Conservation (phyloP, 331 rosid species). For the Telfairia occidentalis region DNA sequence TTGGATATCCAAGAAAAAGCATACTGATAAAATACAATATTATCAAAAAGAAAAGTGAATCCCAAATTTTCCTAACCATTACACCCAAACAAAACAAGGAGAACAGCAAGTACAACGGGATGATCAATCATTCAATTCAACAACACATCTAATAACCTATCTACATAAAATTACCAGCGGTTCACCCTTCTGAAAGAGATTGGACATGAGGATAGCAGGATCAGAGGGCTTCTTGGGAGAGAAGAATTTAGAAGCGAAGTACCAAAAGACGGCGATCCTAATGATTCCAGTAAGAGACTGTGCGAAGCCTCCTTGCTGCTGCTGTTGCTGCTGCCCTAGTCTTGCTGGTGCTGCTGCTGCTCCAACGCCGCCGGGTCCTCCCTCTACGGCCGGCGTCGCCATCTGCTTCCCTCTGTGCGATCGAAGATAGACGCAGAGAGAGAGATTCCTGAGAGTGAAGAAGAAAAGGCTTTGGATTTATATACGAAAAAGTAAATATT, state of each 20-base stretch:
- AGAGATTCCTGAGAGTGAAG: not conserved
- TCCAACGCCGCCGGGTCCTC: constrained; percentile 26
- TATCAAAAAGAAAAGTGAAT: not conserved
- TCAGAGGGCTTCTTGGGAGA: constrained; percentile 57
- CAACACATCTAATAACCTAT: not conserved
- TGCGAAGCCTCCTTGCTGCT: constrained; percentile 50
- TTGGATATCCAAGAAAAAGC: not conserved
- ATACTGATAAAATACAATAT: not conserved
- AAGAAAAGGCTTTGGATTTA: not conserved
- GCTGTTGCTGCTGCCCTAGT: constrained; percentile 28
- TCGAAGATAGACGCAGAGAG: not conserved
- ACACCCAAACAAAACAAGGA: not conserved
- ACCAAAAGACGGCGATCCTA: constrained; percentile 91
- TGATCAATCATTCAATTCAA: not conserved
- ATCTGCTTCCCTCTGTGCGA: constrained; percentile 19
- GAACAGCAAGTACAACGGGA: not conserved
- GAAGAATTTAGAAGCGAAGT: constrained; percentile 92
- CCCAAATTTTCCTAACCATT: not conserved
- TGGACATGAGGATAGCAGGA: constrained; percentile 52
- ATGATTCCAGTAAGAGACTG: constrained; percentile 60
- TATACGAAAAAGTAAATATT: not conserved
- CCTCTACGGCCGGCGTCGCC: constrained; percentile 56
- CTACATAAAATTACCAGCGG: constrained; percentile 39
- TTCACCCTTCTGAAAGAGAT: constrained; percentile 60
- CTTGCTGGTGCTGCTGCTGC: constrained; percentile 24